phyloP scores from a whole-genome alignment of 768 basidiomycete species.

The Mycena vitilis region DNA sequence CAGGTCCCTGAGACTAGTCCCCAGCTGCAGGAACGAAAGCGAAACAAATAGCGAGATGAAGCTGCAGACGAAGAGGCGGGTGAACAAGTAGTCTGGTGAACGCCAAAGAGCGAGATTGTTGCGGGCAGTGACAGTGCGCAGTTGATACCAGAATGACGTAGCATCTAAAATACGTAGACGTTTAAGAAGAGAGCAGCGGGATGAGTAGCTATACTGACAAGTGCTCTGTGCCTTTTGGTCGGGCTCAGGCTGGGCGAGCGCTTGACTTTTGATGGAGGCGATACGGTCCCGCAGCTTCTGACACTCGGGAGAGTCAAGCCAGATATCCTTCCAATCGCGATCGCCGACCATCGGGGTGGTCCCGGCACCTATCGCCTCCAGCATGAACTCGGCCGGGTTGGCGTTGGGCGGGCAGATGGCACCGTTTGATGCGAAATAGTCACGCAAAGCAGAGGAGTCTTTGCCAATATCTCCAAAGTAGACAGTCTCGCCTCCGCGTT shows the following conservation, averaged over 20 bases:
- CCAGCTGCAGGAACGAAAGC: constrained; percentile 83
- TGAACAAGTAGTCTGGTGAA: constrained; percentile 88
- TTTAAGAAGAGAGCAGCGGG: not conserved
- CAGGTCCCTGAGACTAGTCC: constrained; percentile 70
- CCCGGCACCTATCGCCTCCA: constrained; percentile 90
- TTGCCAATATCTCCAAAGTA: constrained; percentile 92
- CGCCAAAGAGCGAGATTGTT: constrained; percentile 83
- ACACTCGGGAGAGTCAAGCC: constrained; percentile 79
- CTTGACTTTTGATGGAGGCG: constrained; percentile 57
- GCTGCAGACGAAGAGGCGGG: constrained; percentile 79
- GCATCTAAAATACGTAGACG: constrained; percentile 61
- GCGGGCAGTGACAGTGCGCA: constrained; percentile 72
- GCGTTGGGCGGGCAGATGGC: constrained; percentile 79
- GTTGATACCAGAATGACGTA: constrained; percentile 80
- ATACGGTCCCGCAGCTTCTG: constrained; percentile 56
- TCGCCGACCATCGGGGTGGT: constrained; percentile 77
- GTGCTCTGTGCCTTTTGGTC: constrained; percentile 56
- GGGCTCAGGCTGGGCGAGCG: constrained; percentile 54
- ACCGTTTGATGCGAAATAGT: constrained; percentile 83
- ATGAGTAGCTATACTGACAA: constrained; percentile 50
- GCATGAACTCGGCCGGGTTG: constrained; percentile 85
- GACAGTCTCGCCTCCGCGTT: constrained; percentile 89
- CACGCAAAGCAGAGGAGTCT: constrained; percentile 73
- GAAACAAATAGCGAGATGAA: constrained; percentile 80
- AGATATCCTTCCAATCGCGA: constrained; percentile 89